These are phyloP conservation scores for Coriaria nepalensis DNA, from an alignment of 306 rosid species.

Conservation along the genomic window DNA sequence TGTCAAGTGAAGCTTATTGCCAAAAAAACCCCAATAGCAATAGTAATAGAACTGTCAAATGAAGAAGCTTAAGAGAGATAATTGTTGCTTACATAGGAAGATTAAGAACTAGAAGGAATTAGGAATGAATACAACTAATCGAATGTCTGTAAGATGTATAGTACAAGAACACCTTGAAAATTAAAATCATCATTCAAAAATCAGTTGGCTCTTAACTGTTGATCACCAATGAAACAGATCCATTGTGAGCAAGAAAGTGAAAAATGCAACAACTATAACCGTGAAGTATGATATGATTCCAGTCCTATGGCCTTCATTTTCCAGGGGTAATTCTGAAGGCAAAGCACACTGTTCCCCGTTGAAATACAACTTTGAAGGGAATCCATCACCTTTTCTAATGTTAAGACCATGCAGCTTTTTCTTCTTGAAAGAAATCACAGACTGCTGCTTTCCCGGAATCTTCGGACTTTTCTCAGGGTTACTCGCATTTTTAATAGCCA, in stretches of 20 bases:
- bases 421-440: constrained; percentile 57
- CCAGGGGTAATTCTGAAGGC: constrained; percentile 35
- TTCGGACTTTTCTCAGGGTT: constrained; percentile 16
- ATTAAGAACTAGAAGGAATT: no score
- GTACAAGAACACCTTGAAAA: background rate
- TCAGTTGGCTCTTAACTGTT: background rate
- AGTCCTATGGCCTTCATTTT: constrained; percentile 16
- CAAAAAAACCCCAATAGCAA: no score
- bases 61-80: no score
- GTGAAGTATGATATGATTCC: constrained; percentile 8
- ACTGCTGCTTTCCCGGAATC: constrained; percentile 83
- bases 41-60: no score
- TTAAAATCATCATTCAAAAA: background rate
- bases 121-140: no score
- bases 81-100: no score
- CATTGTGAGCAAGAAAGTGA: constrained; percentile 30
- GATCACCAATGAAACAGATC: constrained; percentile 14
- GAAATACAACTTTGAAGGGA: constrained; percentile 59
- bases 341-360: constrained; percentile 74
- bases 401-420: constrained; percentile 22
- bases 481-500: constrained; percentile 42
- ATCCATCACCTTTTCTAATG: constrained; percentile 38
- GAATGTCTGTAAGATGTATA: background rate
- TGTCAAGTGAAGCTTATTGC: no score
- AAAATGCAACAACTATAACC: constrained; percentile 17